Evolutionary conservation across 192 early-diverging fungal genomes (phyloP), one percentile per base, ranked within the genome.

Genomic region (Coemansia sp.): DNA sequence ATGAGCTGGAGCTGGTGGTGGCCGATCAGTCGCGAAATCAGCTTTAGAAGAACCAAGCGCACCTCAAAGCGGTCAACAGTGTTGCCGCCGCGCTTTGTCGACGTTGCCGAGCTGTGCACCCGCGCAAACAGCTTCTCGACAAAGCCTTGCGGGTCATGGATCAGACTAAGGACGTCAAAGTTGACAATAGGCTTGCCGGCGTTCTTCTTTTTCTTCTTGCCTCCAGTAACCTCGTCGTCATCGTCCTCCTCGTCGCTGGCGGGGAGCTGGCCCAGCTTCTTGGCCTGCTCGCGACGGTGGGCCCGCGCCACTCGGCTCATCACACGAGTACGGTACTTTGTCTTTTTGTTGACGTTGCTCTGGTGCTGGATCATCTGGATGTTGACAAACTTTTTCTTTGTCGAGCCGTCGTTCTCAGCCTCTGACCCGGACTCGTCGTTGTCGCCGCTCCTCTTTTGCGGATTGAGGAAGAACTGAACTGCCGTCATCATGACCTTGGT

Each of bases 71-170:
- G 91, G 75, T 94, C 94, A 20, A 89, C 90, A 11, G 91, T 89
- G 73, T 68, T 78, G 29, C 85, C 81, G n/a, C 78, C 78, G 15
- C 77, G 81, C 75, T 81, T 85, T 60, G 78, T 85, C 12, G 75
- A 69, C 15, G 67, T 81, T n/a, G 75, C 47, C 60, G 83, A 69
- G 80, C 85, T 41, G 44, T 86, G 76, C 36, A 98, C 81, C 1
- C 92, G 88, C 13, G 92, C 88, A 79, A 97, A 97, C n/a, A 99
- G 85, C 80, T 95, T 94, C 68, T 99, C 98, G 41, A 91, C 87
- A 78, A 97, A 97, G n/a, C 93, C 92, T 85, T 99, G 98, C 33
- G 98, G 94, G 78, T 98, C 97, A 79, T 99, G 95, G 60, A 99
- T 72, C 34, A 98, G 81, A 66, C 97, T 95, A 11, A 98, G 87